Percentiles rank a stretch among this genome's conserved stretches.
Evolutionary conservation across 164 flowering plant species (phyloP).

Genomic region (Aristolochia californica): DNA sequence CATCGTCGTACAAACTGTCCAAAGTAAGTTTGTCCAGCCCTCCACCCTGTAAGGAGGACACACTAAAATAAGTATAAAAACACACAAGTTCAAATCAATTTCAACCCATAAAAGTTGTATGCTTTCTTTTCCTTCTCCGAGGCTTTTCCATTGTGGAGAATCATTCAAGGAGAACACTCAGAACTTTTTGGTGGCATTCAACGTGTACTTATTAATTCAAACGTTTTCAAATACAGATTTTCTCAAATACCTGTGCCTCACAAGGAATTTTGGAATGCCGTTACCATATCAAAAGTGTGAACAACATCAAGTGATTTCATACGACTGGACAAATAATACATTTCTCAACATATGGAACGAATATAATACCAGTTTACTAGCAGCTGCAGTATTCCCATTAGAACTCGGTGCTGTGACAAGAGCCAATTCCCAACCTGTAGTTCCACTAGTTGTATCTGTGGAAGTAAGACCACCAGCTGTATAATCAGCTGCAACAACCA

Average conservation of each 20-base stretch:
- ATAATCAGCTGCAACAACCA: conserved; percentile 31
- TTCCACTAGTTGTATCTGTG: conserved; percentile 33
- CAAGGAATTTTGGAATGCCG: no score
- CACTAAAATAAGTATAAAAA: no score
- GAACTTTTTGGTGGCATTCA: no score
- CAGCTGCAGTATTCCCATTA: conserved; percentile 48
- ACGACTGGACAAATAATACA: neutral
- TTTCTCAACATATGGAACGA: neutral
- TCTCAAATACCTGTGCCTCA: no score
- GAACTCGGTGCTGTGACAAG: conserved; percentile 94
- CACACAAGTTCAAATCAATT: no score
- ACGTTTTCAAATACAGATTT: no score
- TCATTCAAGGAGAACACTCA: no score
- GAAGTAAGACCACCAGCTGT: conserved; percentile 23
- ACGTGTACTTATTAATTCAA: no score
- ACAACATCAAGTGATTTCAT: neutral
- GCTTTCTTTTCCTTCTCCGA: no score
- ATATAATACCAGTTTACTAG: conserved; percentile 66
- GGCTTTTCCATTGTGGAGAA: no score
- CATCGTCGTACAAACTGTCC: conserved; percentile 36
- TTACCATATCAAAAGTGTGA: neutral
- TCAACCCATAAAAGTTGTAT: no score
- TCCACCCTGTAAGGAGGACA: conserved; percentile 19
- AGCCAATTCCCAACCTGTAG: conserved; percentile 92
- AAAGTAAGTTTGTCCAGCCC: conserved; percentile 32